A percentile compares a stretch with the other conserved stretches of the same genome.
phyloP scores from a whole-genome alignment of 2,329 filamentous ascomycete genomes.

The Diaporthe ilicicola region DNA sequence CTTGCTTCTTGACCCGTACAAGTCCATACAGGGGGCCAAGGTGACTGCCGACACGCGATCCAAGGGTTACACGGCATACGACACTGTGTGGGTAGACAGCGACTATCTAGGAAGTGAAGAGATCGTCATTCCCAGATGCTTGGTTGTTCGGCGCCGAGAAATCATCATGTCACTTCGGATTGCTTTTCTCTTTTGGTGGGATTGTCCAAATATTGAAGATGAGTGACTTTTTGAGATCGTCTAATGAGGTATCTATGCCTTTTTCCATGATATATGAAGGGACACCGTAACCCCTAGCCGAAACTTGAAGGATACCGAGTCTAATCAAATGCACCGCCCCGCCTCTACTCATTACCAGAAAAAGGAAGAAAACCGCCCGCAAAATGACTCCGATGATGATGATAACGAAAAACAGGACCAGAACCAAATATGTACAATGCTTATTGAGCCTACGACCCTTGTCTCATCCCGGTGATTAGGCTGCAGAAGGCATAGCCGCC shows the following conservation, averaged over 20 bases:
- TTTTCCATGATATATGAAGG: conserved; percentile 27
- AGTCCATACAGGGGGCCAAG: background rate
- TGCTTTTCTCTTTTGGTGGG: too few species aligned
- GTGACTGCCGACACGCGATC: background rate
- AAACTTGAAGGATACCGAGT: conserved; percentile 26
- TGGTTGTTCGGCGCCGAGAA: background rate
- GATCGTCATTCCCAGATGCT: background rate
- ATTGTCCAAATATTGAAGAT: background rate
- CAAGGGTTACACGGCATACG: background rate
- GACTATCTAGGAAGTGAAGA: background rate
- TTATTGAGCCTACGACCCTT: background rate
- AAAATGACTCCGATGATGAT: conserved; percentile 25
- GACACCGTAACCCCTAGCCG: conserved; percentile 25
- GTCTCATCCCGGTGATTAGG: conserved; percentile 26
- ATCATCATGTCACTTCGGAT: background rate
- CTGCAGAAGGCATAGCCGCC: conserved; percentile 31
- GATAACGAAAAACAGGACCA: background rate
- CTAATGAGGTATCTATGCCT: conserved; percentile 33
- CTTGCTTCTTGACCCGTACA: background rate
- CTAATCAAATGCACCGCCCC: conserved; percentile 24
- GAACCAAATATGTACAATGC: conserved; percentile 21
- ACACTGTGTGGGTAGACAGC: background rate
- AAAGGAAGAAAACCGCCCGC: conserved; percentile 8
- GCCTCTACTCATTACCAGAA: conserved; percentile 20
- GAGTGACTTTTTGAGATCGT: conserved; percentile 19